phyloP scores from a whole-genome alignment of 1,284 basidiomycete genomes.

The Cerioporus squamosus region DNA sequence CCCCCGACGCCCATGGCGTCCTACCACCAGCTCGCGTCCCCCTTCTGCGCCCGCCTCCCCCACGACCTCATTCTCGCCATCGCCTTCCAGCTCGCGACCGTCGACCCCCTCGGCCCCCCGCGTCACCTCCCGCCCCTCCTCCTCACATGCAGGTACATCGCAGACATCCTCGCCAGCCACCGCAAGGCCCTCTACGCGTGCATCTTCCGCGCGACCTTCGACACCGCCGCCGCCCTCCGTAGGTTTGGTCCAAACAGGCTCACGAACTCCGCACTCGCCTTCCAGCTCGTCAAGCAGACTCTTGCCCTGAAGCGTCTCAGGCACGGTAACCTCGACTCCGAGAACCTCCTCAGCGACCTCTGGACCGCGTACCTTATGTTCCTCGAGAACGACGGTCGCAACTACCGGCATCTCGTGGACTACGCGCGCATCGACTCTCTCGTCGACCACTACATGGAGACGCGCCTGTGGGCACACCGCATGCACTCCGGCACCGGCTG shows the following conservation, averaged over 20 bases:
- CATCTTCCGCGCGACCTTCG: slow-evolving; percentile 68
- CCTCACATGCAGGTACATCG: slow-evolving; percentile 47
- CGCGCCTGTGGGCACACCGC: slow-evolving; percentile 50
- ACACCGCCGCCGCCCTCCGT: slow-evolving; percentile 56
- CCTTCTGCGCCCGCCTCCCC: slow-evolving; percentile 50
- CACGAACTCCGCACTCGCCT: slow-evolving; percentile 45
- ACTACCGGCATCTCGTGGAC: slow-evolving; percentile 59
- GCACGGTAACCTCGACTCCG: slow-evolving; percentile 38
- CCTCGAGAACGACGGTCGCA: slow-evolving; percentile 79
- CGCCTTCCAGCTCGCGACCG: slow-evolving; percentile 50
- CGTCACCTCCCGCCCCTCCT: slow-evolving; percentile 52
- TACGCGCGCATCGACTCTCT: slow-evolving; percentile 52
- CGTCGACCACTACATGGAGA: slow-evolving; percentile 49
- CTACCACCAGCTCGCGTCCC: slow-evolving; percentile 24
- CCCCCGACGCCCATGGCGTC: slow-evolving; percentile 12
- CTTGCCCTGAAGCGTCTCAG: slow-evolving; percentile 47
- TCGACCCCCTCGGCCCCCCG: slow-evolving; percentile 47
- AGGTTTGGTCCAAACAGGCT: slow-evolving; percentile 48
- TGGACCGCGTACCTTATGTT: slow-evolving; percentile 68
- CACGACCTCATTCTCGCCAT: slow-evolving; percentile 65
- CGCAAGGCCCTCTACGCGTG: slow-evolving; percentile 55
- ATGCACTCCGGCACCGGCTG: slow-evolving; percentile 45
- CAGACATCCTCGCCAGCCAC: slow-evolving; percentile 45
- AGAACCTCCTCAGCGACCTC: slow-evolving; percentile 47
- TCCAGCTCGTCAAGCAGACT: slow-evolving; percentile 53